Conservation (phyloP, 2,329 filamentous ascomycete genomes). For the Colletotrichum lupini region DNA sequence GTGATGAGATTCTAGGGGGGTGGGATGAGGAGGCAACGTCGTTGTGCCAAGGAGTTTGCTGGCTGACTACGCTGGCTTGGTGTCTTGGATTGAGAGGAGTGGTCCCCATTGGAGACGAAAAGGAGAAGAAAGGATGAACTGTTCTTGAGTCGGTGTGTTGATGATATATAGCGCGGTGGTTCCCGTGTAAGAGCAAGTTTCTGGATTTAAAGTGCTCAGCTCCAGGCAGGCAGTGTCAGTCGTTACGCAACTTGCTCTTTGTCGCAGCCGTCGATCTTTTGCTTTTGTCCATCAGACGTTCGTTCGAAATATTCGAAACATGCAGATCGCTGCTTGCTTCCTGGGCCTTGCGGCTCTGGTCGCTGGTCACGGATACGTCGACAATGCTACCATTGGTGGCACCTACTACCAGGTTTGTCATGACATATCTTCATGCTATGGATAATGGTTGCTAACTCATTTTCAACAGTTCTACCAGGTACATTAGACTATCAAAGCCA, state of each 20-base stretch:
- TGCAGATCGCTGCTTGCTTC: slow-evolving; percentile 26
- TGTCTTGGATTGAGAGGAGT: slow-evolving; percentile 3
- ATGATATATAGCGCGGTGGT: background rate
- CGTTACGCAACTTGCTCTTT: background rate
- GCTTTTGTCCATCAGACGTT: background rate
- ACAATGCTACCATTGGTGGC: slow-evolving; percentile 56
- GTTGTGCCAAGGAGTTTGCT: background rate
- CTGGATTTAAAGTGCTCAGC: background rate
- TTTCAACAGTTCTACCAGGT: slow-evolving; percentile 47
- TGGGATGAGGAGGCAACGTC: background rate
- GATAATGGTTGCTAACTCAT: slow-evolving; percentile 9
- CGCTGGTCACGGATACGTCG: slow-evolving; percentile 61
- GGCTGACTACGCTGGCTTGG: background rate
- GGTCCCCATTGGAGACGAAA: background rate
- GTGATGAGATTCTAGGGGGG: slow-evolving; percentile 4
- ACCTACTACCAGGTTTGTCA: slow-evolving; percentile 47
- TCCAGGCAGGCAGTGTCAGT: background rate
- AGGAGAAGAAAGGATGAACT: background rate
- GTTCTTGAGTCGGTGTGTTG: background rate
- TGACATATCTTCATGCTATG: fast-evolving
- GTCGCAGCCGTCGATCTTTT: background rate
- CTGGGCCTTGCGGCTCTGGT: slow-evolving; percentile 50
- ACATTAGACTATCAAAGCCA: background rate
- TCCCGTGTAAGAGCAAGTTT: background rate
- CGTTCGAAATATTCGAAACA: background rate